phyloP scores from a whole-genome alignment of 2,329 filamentous ascomycete species.

The Capronia epimyces region DNA sequence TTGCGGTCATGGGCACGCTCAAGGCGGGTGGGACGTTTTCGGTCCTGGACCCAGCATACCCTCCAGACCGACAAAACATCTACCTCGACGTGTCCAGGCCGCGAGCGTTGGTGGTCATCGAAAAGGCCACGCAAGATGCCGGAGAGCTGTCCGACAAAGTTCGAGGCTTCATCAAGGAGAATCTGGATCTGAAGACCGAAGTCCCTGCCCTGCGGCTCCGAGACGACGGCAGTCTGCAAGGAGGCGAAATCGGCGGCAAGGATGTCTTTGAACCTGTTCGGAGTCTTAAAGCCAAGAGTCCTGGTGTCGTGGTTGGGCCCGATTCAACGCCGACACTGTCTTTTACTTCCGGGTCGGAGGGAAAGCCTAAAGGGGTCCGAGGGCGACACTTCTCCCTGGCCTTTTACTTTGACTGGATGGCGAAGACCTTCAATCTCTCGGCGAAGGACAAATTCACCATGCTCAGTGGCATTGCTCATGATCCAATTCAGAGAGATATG shows the following conservation, averaged over 20 bases:
- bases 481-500: conserved; percentile 62
- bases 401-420: conserved; percentile 92
- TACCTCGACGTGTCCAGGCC: conserved; percentile 77
- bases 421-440: conserved; percentile 68
- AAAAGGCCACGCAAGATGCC: conserved; percentile 63
- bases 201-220: conserved; percentile 67
- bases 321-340: conserved; percentile 73
- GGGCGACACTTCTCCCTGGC: conserved; percentile 82
- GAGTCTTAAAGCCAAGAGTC: conserved; percentile 51
- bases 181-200: conserved; percentile 65
- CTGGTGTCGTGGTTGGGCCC: conserved; percentile 74
- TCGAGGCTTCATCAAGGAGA: conserved; percentile 63
- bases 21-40: conserved; percentile 57
- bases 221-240: conserved; percentile 66
- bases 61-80: conserved; percentile 72
- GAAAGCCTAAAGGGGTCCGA: conserved; percentile 76
- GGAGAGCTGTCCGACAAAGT: conserved; percentile 58
- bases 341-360: conserved; percentile 70
- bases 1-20: conserved; percentile 71
- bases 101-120: conserved; percentile 65
- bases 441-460: conserved; percentile 72
- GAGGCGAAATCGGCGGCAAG: conserved; percentile 59
- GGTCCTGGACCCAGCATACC: conserved; percentile 73
- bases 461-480: conserved; percentile 71
- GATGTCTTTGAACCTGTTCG: conserved; percentile 61